phyloP scores from a whole-genome alignment of 2,329 filamentous ascomycete genomes.

The Aureobasidium namibiae region DNA sequence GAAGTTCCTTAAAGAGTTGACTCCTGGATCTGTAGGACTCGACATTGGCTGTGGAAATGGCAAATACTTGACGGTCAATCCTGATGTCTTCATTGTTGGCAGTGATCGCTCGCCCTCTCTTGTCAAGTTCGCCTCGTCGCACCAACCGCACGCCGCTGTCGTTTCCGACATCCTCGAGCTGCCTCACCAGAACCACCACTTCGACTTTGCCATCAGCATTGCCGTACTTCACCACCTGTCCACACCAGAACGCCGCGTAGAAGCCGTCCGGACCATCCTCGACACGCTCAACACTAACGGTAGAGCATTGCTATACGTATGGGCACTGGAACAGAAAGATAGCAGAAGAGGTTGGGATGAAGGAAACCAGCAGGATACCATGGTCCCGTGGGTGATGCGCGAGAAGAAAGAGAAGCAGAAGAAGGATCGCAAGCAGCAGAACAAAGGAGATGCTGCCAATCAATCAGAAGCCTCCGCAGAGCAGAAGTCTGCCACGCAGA shows the following conservation, averaged over 20 bases:
- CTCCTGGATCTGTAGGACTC: constrained; percentile 67
- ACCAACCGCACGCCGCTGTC: constrained; percentile 57
- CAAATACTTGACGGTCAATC: constrained; percentile 82
- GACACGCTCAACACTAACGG: constrained; percentile 54
- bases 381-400: constrained; percentile 87
- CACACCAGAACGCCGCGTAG: constrained; percentile 61
- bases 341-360: constrained; percentile 87
- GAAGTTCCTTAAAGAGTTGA: constrained; percentile 59
- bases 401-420: constrained; percentile 25
- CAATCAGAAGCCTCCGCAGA: constrained; percentile 17
- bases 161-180: constrained; percentile 79
- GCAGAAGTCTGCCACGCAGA: constrained; percentile 21
- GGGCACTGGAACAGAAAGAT: constrained; percentile 85
- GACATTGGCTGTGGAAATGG: constrained; percentile 96
- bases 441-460: constrained; percentile 25
- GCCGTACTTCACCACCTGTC: constrained; percentile 92
- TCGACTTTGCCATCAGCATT: constrained; percentile 90
- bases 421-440: constrained; percentile 20
- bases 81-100: constrained; percentile 67
- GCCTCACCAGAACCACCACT: constrained; percentile 58
- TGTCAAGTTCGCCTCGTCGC: constrained; percentile 47
- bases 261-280: constrained; percentile 65
- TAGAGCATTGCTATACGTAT: constrained; percentile 76
- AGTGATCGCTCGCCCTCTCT: constrained; percentile 69
- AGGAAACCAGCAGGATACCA: constrained; percentile 75